Evolutionary conservation across 2,329 filamentous ascomycete species (phyloP), one percentile per base, ranked within the genome.

Genomic region (Aspergillus sp.): DNA sequence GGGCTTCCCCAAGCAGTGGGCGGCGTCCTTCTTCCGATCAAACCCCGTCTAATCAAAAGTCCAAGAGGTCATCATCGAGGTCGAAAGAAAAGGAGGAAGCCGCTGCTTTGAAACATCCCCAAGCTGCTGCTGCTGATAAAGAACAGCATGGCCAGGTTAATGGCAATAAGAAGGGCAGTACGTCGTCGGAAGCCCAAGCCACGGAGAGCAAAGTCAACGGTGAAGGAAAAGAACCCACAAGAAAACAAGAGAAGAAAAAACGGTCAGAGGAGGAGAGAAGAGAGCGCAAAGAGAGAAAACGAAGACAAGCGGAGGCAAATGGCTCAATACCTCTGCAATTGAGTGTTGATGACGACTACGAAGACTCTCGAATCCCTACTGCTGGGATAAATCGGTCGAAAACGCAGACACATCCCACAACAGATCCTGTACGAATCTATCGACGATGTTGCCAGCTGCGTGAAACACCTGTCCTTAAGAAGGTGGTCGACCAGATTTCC

Each of bases 181-280:
- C 43, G 7, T 35, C 54, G 10, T 37, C 43, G 33, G 40, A 40
- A 27, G 42, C 13, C 32, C 29, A 33, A 27, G 62, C 47, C 51
- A 66, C 59, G 11, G 60, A 64, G 30, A 43, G 44, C 10, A 59
- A 60, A 39, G 46, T 53, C 4, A 61, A 61, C 7, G 44, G 47
- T 9, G 59, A 65, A 40, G 45, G 28, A 11, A 67, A 67, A 37
- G 61, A 78, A 67, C 70, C 68, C 29, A 82, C 74, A 6, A 84
- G 83, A 56, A 96, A 94, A 69, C 93, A 89, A 66, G 90, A 96
- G 61, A 96, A 95, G 75, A 96, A 96, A 70, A 95, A 95, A 72
- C 83, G 86, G 52, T 95, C 88, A 33, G 91, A 96, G 62, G 90
- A 91, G 47, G 91, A 96, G 66, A 78, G 90, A 34, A 95, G 94